A percentile compares a stretch with the other conserved stretches of the same genome.
These are phyloP conservation scores for Ganoderma boninense DNA, from an alignment of 1,284 basidiomycete genomes.

Conservation along the genomic window DNA sequence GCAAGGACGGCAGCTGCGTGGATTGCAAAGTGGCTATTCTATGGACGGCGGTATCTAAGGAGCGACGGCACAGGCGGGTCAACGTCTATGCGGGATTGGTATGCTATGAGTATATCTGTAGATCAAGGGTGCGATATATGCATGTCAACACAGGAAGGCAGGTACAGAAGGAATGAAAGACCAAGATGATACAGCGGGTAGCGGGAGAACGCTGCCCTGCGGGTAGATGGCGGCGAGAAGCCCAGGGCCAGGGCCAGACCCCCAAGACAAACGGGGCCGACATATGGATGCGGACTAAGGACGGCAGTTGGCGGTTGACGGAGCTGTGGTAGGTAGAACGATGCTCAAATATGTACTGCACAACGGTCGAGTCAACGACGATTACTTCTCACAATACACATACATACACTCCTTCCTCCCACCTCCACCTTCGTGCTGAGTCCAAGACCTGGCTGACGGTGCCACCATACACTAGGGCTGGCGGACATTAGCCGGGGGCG, in stretches of 20 bases:
- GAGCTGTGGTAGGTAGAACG: background rate
- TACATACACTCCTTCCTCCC: conserved; percentile 7
- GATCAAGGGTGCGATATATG: conserved; percentile 2
- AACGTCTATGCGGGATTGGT: conserved; percentile 16
- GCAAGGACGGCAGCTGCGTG: conserved; percentile 25
- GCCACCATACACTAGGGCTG: background rate
- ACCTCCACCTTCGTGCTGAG: background rate
- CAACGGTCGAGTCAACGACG: conserved; percentile 2
- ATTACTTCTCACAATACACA: conserved; percentile 14
- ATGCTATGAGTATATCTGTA: conserved; percentile 6
- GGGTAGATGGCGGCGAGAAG: background rate
- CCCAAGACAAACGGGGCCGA: background rate
- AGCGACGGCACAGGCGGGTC: conserved; percentile 22
- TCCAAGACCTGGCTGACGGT: background rate
- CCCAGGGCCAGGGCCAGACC: background rate
- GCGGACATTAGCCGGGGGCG: conserved; percentile 6
- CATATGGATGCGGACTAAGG: background rate
- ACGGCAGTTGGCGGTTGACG: background rate
- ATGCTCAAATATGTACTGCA: conserved; percentile 19
- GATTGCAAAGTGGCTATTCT: conserved; percentile 22
- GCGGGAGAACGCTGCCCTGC: background rate
- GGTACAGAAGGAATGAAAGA: background rate
- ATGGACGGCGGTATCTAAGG: conserved; percentile 12
- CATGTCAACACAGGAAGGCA: conserved; percentile 3
- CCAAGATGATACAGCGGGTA: conserved; percentile 7